Conservation (phyloP, 2,329 filamentous ascomycete genomes). For the Botrytis paeoniae region DNA sequence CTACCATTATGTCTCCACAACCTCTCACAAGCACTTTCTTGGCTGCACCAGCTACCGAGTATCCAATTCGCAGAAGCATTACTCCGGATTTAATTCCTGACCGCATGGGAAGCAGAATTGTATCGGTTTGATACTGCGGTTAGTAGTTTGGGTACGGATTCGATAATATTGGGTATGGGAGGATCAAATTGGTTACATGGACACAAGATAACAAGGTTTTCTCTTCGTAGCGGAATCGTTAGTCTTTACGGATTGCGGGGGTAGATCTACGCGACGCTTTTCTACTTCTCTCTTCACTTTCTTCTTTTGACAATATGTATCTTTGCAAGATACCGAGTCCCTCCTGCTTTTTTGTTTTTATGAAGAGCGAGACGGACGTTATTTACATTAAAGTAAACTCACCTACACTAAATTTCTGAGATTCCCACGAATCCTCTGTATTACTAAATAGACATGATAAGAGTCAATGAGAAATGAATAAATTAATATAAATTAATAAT, state of each 20-base stretch:
- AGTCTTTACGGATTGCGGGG: neutral
- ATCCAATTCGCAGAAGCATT: slow-evolving; percentile 49
- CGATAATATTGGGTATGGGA: neutral
- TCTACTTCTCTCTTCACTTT: neutral
- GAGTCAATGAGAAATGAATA: neutral
- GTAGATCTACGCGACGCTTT: neutral
- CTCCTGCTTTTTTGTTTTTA: neutral
- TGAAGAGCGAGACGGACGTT: neutral
- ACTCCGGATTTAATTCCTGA: slow-evolving; percentile 62
- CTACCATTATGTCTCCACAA: slow-evolving; percentile 52
- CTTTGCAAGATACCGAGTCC: neutral
- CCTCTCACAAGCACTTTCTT: slow-evolving; percentile 54
- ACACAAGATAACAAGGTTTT: neutral
- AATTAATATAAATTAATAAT: neutral
- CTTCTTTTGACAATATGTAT: neutral
- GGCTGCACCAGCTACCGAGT: slow-evolving; percentile 54
- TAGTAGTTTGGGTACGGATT: neutral
- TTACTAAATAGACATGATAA: neutral
- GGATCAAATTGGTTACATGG: neutral
- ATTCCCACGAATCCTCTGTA: neutral
- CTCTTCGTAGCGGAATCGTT: neutral
- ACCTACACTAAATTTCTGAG: neutral
- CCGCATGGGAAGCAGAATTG: slow-evolving; percentile 33
- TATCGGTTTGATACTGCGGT: neutral
- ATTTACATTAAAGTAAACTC: neutral